Base-by-base conservation (phyloP, 257 asterid species). In the Lantana camara region DNA sequence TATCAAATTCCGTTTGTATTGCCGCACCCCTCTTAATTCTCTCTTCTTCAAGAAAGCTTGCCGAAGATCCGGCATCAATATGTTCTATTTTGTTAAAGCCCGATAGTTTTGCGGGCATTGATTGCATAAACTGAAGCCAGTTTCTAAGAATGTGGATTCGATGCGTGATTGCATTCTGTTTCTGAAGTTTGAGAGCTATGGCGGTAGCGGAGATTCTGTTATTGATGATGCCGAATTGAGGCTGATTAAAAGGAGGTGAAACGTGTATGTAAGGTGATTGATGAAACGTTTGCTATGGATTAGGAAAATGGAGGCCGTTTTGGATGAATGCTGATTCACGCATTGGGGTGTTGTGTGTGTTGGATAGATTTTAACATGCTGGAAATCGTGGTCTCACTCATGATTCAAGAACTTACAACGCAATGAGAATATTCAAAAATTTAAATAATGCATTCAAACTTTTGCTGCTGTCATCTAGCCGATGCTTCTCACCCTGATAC, bases 401-500 rank as follows among this genome's bases (percentile, higher is more conserved):
- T 58, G 83, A 87, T 76, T 75, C 86, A 2, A 84, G 80, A 42
- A 85, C 97, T 7, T 88, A 81, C 60, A 84, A 94, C 64, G 79
- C 78, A 2, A 77, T 94, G 92, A 72, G 89, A 49, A 58, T 23
- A 64, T 94, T 67, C 86, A n/a, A n/a, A n/a, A n/a, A n/a, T n/a
- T n/a, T n/a, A n/a, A n/a, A n/a, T n/a, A n/a, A n/a, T n/a, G n/a
- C n/a, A n/a, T n/a, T n/a, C n/a, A n/a, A n/a, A n/a, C n/a, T n/a
- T n/a, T n/a, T n/a, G n/a, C n/a, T n/a, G n/a, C n/a, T n/a, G n/a
- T n/a, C n/a, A n/a, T n/a, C 92, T 93, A 53, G 99, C 99, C 53
- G 96, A 93, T 79, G 83, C 77, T 79, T 73, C 83, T 68, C 96
- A 90, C 70, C 99, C 96, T 27, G 89, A 90, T 54, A 93, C 99